A percentile compares a stretch with the other conserved stretches of the same genome.
Conservation (phyloP, 2,329 filamentous ascomycete species). For the Capronia coronata region DNA sequence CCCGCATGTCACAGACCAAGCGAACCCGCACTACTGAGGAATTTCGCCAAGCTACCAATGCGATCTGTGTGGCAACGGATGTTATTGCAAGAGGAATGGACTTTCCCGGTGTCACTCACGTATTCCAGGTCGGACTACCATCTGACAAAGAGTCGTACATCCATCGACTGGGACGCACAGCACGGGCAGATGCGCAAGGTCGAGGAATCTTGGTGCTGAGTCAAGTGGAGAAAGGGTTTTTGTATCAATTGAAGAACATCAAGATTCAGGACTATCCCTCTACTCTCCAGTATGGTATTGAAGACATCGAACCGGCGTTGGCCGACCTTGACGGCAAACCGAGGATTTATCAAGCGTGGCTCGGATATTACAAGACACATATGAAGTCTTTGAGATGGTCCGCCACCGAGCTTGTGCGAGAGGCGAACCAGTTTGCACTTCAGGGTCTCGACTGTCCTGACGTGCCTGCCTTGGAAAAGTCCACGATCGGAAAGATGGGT, state of each 20-base stretch:
- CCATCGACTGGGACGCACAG: conserved; percentile 70
- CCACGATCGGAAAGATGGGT: conserved; percentile 37
- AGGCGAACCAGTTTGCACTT: conserved; percentile 35
- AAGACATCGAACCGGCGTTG: conserved; percentile 15
- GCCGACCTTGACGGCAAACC: conserved; percentile 34
- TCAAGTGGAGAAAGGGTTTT: conserved; percentile 46
- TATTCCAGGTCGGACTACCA: conserved; percentile 65
- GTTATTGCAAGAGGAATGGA: conserved; percentile 79
- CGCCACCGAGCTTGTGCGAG: conserved; percentile 10
- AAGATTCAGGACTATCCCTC: conserved; percentile 10
- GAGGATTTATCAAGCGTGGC: conserved; percentile 52
- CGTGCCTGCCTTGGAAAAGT: conserved; percentile 35
- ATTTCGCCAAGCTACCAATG: conserved; percentile 61
- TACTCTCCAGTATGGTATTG: conserved; percentile 4
- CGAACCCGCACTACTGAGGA: conserved; percentile 64
- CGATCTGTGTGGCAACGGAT: conserved; percentile 68
- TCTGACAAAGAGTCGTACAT: conserved; percentile 65
- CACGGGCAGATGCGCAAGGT: conserved; percentile 50
- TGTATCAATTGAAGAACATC: conserved; percentile 28
- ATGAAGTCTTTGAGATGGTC: conserved; percentile 15
- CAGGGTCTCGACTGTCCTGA: conserved; percentile 36
- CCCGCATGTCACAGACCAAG: conserved; percentile 63
- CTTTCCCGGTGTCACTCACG: conserved; percentile 72
- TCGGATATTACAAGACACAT: conserved; percentile 18
- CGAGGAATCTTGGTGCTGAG: conserved; percentile 51